phyloP scores from a whole-genome alignment of 371 early-diverging fungal species.

The Sporodiniella umbellata region DNA sequence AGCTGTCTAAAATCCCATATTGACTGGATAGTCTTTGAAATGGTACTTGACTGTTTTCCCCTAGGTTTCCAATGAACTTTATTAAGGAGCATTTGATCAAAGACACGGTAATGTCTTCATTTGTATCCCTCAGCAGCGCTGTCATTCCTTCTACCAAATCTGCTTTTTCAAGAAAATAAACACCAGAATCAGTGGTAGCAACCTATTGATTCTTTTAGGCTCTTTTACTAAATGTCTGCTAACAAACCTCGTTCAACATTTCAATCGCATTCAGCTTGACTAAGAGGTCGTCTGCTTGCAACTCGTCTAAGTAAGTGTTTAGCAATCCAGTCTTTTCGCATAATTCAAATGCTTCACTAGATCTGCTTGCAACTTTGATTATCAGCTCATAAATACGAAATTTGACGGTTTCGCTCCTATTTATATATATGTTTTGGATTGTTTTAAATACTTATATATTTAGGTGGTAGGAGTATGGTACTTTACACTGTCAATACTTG shows the following conservation, averaged over 20 bases:
- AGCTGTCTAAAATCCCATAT: conserved; percentile 24
- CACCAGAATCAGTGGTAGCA: conserved; percentile 27
- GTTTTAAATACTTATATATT: background rate
- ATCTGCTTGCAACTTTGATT: conserved; percentile 34
- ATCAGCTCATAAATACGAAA: conserved; percentile 52
- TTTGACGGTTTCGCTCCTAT: conserved; percentile 40
- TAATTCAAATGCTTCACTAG: conserved; percentile 36
- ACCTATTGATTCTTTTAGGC: conserved; percentile 13
- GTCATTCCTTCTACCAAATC: conserved; percentile 27
- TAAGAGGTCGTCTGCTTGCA: conserved; percentile 40
- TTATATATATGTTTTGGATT: too few relatives aligned
- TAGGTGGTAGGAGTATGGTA: background rate
- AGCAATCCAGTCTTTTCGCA: conserved; percentile 36
- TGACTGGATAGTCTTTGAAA: conserved; percentile 24
- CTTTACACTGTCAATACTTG: conserved; percentile 27
- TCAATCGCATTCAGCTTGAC: conserved; percentile 50
- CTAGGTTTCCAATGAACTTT: conserved; percentile 44
- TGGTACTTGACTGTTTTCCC: conserved; percentile 20
- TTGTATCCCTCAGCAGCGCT: conserved; percentile 20
- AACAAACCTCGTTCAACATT: conserved; percentile 38
- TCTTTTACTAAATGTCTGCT: background rate
- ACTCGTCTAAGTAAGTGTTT: conserved; percentile 20
- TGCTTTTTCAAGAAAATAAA: conserved; percentile 34
- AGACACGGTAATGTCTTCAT: conserved; percentile 20
- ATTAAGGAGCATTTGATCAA: conserved; percentile 38